phyloP scores from a whole-genome alignment of 2,329 filamentous ascomycete species.

The Scedosporium apiospermum region DNA sequence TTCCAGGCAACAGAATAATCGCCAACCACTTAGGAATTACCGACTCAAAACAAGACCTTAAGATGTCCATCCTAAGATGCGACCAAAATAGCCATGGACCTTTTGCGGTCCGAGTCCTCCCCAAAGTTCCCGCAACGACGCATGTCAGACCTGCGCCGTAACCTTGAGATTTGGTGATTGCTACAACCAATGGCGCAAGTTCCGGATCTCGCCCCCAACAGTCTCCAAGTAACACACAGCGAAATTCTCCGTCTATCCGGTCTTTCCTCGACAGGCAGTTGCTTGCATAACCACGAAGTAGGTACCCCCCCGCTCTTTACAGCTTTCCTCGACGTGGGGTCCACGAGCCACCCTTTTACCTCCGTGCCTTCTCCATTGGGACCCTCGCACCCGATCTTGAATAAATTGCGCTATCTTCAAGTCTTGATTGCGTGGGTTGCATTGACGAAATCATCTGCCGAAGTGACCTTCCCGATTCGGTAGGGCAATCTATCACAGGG shows the following conservation, averaged over 20 bases:
- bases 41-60: neutral
- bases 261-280: neutral
- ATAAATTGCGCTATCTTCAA: neutral
- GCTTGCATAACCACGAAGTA: too few species aligned
- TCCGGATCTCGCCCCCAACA: neutral
- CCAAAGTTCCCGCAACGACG: neutral
- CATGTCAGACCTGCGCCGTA: neutral
- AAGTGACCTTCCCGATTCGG: neutral
- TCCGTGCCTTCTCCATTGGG: neutral
- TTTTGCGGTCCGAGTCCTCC: neutral
- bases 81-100: neutral
- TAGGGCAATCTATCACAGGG: neutral
- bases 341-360: neutral
- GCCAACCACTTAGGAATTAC: neutral
- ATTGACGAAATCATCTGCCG: constrained; percentile 2
- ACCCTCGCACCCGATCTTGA: neutral
- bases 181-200: neutral
- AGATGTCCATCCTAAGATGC: neutral
- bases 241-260: neutral
- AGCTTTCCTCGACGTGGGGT: neutral
- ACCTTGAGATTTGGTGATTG: neutral
- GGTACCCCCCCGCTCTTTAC: neutral
- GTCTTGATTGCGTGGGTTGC: neutral
- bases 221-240: neutral
- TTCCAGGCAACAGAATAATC: neutral